These are phyloP conservation scores for Fraxinus anomala DNA, from an alignment of 257 asterid species.

Conservation along the genomic window DNA sequence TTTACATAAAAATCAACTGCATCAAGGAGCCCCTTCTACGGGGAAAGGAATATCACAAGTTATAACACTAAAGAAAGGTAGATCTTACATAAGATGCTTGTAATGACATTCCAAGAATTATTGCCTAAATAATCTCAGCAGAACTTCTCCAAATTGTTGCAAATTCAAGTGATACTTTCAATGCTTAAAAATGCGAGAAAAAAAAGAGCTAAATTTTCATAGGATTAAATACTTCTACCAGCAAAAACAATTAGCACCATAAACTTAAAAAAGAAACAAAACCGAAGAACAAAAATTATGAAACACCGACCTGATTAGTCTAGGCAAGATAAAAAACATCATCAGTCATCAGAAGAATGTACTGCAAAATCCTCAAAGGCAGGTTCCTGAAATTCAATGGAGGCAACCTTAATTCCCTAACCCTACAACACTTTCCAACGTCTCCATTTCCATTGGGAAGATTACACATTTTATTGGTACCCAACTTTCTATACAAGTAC, in stretches of 20 bases:
- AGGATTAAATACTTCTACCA: constrained; percentile 14
- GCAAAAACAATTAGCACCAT: constrained; percentile 1
- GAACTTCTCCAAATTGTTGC: background rate
- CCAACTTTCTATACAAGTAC: constrained; percentile 52
- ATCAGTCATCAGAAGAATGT: constrained; percentile 67
- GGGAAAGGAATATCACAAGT: background rate
- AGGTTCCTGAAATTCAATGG: constrained; percentile 51
- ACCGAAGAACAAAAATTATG: background rate
- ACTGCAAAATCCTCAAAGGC: constrained; percentile 70
- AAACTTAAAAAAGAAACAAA: constrained; percentile 7
- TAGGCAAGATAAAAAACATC: constrained; percentile 59
- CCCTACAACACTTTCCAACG: constrained; percentile 44
- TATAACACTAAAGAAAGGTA: background rate
- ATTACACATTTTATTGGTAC: constrained; percentile 34
- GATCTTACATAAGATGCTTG: background rate
- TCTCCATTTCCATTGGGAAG: constrained; percentile 26
- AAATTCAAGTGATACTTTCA: background rate
- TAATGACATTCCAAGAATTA: background rate
- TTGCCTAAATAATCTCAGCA: background rate
- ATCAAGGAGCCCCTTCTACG: background rate
- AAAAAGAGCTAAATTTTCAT: background rate
- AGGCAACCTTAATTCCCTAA: constrained; percentile 64
- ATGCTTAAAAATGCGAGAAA: no score
- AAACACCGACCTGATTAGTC: constrained; percentile 35
- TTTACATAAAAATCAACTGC: background rate